Percentiles rank a stretch among this genome's conserved stretches.
Conservation (phyloP, 495 filamentous ascomycete genomes). For the Hyaloscypha hepaticicola region DNA sequence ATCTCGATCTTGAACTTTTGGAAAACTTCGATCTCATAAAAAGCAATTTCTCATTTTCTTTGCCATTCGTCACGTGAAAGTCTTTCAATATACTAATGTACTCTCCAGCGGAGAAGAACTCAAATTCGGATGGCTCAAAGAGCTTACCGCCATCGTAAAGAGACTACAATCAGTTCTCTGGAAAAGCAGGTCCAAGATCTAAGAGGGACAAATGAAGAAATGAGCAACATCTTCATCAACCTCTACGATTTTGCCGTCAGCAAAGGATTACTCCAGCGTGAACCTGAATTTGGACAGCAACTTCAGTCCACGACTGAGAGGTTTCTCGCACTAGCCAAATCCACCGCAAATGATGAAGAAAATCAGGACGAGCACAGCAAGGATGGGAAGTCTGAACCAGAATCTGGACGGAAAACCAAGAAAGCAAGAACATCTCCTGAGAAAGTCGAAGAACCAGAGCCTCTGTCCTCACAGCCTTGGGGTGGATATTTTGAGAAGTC, state of each 20-base stretch:
- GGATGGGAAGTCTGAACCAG: constrained; percentile 16
- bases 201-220: constrained; percentile 64
- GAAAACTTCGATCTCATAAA: background rate
- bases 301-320: constrained; percentile 44
- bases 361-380: constrained; percentile 29
- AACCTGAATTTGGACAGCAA: constrained; percentile 51
- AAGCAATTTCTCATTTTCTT: constrained; percentile 3
- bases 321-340: constrained; percentile 44
- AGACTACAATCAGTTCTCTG: constrained; percentile 73
- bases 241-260: constrained; percentile 60
- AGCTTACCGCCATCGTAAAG: constrained; percentile 81
- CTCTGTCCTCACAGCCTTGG: constrained; percentile 11
- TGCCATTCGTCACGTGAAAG: constrained; percentile 15
- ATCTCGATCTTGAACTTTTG: background rate
- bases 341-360: constrained; percentile 37
- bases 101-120: constrained; percentile 69
- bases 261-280: constrained; percentile 49
- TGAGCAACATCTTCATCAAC: constrained; percentile 70
- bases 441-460: constrained; percentile 3
- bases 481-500: constrained; percentile 16
- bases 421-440: constrained; percentile 9
- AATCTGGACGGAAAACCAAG: constrained; percentile 10
- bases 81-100: constrained; percentile 13
- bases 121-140: constrained; percentile 85
- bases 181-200: constrained; percentile 65